A percentile compares a stretch with the other conserved stretches of the same genome.
Evolutionary conservation across 2,329 filamentous ascomycete genomes (phyloP).

Genomic region (Nothomitra cinnamomea): DNA sequence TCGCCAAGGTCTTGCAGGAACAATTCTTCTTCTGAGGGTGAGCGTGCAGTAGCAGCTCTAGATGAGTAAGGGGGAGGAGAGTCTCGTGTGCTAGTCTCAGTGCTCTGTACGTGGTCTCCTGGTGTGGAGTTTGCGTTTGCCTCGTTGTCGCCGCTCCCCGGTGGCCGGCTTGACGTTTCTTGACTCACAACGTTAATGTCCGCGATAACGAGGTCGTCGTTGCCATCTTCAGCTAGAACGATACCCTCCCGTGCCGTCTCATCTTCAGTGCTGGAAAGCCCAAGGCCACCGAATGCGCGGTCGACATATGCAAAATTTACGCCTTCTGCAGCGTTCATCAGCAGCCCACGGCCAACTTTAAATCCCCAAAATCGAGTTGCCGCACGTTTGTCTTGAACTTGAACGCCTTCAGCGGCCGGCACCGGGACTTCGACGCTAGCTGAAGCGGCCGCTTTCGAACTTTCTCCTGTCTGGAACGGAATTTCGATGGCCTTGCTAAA

Average conservation of each 20-base stretch:
- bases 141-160: neutral
- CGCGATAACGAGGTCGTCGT: slow-evolving; percentile 5
- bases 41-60: slow-evolving; percentile 1
- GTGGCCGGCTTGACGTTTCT: neutral
- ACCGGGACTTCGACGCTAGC: slow-evolving; percentile 9
- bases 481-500: slow-evolving; percentile 36
- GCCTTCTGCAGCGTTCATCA: slow-evolving; percentile 38
- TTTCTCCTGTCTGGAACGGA: slow-evolving; percentile 33
- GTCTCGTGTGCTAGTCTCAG: neutral
- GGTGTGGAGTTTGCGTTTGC: neutral
- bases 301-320: slow-evolving; percentile 41
- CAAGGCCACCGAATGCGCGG: slow-evolving; percentile 43
- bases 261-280: slow-evolving; percentile 22
- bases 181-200: neutral
- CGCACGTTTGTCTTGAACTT: slow-evolving; percentile 26
- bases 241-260: slow-evolving; percentile 32
- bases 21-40: slow-evolving; percentile 8
- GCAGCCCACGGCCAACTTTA: slow-evolving; percentile 39
- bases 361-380: slow-evolving; percentile 39
- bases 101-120: neutral
- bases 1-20: slow-evolving; percentile 9
- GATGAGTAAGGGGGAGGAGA: slow-evolving; percentile 5
- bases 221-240: slow-evolving; percentile 25
- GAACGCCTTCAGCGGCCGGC: slow-evolving; percentile 11
- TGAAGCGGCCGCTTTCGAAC: slow-evolving; percentile 13